Conservation (phyloP, 2,329 filamentous ascomycete genomes). For the Aspergillus pseudonomiae region DNA sequence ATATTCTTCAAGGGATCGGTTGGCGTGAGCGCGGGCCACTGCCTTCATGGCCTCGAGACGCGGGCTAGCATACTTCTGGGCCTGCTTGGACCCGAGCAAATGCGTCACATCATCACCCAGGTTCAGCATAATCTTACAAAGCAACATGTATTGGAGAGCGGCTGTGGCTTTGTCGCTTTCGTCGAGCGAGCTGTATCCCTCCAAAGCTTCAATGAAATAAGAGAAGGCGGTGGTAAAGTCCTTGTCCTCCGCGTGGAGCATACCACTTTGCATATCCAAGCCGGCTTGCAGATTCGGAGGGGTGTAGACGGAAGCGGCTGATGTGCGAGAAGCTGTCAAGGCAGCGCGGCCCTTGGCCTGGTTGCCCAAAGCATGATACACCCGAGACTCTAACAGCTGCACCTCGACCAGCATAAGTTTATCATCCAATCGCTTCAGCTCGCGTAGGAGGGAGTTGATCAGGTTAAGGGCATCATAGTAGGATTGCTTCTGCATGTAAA, state of each 20-base stretch:
- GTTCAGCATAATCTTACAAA: conserved; percentile 99
- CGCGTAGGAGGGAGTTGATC: conserved; percentile 93
- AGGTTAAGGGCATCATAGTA: conserved; percentile 97
- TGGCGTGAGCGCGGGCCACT: conserved; percentile 90
- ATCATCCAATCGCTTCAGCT: conserved; percentile 97
- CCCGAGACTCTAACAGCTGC: conserved; percentile 92
- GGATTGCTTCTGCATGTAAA: conserved; percentile 96
- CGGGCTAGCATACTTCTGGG: conserved; percentile 92
- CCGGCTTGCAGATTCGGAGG: conserved; percentile 93
- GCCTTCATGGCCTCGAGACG: conserved; percentile 99
- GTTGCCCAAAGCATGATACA: conserved; percentile 97
- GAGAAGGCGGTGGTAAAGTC: conserved; percentile 99
- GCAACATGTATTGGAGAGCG: conserved; percentile 97
- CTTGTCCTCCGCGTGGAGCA: conserved; percentile 97
- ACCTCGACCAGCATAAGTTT: conserved; percentile 98
- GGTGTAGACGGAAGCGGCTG: conserved; percentile 95
- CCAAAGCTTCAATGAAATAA: conserved; percentile 98
- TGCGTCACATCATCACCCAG: conserved; percentile 93
- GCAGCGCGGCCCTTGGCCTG: conserved; percentile 94
- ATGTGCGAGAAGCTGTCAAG: conserved; percentile 90
- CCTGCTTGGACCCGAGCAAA: conserved; percentile 94
- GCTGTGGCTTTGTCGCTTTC: conserved; percentile 89
- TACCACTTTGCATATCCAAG: conserved; percentile 98
- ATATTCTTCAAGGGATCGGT: conserved; percentile 95
- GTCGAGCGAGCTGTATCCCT: conserved; percentile 94